A percentile compares a stretch with the other conserved stretches of the same genome.
Conservation (phyloP, 2,329 filamentous ascomycete genomes). For the Fusarium protoensiforme region DNA sequence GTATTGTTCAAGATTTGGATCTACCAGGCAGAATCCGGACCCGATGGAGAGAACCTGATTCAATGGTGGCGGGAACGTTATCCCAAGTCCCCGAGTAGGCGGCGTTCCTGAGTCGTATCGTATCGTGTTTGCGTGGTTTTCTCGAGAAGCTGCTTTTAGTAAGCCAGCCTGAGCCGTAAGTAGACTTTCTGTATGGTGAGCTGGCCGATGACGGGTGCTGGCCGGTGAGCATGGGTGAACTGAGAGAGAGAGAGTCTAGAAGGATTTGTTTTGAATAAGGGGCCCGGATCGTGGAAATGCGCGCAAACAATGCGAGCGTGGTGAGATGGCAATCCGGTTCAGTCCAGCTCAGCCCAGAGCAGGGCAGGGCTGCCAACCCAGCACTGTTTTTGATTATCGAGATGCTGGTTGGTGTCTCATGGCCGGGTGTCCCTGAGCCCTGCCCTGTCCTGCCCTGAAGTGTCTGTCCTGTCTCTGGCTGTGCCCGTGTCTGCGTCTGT, state of each 20-base stretch:
- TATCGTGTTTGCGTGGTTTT: conserved; percentile 23
- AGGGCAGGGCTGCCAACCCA: neutral
- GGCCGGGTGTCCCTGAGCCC: neutral
- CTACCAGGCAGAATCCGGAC: neutral
- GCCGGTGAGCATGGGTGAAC: neutral
- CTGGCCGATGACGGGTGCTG: conserved; percentile 6
- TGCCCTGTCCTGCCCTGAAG: neutral
- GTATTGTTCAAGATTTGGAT: neutral
- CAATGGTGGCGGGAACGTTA: conserved; percentile 21
- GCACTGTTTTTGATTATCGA: conserved; percentile 1
- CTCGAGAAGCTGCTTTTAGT: neutral
- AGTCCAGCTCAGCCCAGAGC: neutral
- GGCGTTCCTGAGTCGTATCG: conserved; percentile 1
- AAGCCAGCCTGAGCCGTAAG: neutral
- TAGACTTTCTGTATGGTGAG: conserved; percentile 10
- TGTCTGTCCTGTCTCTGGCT: neutral
- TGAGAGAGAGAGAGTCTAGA: conserved; percentile 15
- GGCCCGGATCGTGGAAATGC: conserved; percentile 4
- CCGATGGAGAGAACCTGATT: neutral
- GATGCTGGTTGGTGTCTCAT: conserved; percentile 4
- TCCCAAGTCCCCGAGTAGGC: conserved; percentile 13
- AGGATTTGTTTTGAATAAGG: conserved; percentile 15
- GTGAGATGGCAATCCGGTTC: conserved; percentile 5
- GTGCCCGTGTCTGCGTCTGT: neutral
- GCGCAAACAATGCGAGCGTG: conserved; percentile 8